Percentiles rank a stretch among this genome's conserved stretches.
phyloP scores from a whole-genome alignment of 768 basidiomycete species.

The Lentinula boryana region DNA sequence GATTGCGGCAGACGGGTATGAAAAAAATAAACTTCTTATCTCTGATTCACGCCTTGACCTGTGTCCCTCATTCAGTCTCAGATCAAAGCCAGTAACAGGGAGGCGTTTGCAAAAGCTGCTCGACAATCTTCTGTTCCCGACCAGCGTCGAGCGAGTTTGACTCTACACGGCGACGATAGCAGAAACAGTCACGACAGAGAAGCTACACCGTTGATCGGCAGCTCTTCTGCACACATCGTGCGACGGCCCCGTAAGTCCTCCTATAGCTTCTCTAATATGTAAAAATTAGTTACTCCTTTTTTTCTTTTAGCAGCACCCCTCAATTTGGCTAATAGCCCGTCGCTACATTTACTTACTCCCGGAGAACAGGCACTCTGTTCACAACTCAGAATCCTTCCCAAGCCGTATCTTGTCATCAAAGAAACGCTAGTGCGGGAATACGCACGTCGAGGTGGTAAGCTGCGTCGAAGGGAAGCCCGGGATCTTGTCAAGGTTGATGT shows the following conservation, averaged over 20 bases:
- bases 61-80: conserved; percentile 40
- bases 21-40: conserved; percentile 5
- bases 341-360: conserved; percentile 82
- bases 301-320: conserved; percentile 46
- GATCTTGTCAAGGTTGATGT: conserved; percentile 91
- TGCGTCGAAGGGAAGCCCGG: conserved; percentile 82
- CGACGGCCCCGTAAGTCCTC: conserved; percentile 21
- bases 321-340: conserved; percentile 87
- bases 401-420: conserved; percentile 94
- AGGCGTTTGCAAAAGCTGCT: conserved; percentile 46
- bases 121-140: conserved; percentile 54
- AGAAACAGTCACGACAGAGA: conserved; percentile 58
- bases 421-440: conserved; percentile 93
- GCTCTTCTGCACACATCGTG: conserved; percentile 22
- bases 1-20: conserved; percentile 72
- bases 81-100: conserved; percentile 55
- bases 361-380: conserved; percentile 89
- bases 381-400: conserved; percentile 84
- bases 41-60: background rate
- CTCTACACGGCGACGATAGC: conserved; percentile 35
- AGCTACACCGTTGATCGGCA: conserved; percentile 44
- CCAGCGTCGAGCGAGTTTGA: conserved; percentile 37
- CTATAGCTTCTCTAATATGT: background rate
- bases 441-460: conserved; percentile 80
- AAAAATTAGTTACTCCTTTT: background rate